These are phyloP conservation scores for Pichia membranifaciens DNA, from an alignment of 805 yeast species.

Conservation along the genomic window DNA sequence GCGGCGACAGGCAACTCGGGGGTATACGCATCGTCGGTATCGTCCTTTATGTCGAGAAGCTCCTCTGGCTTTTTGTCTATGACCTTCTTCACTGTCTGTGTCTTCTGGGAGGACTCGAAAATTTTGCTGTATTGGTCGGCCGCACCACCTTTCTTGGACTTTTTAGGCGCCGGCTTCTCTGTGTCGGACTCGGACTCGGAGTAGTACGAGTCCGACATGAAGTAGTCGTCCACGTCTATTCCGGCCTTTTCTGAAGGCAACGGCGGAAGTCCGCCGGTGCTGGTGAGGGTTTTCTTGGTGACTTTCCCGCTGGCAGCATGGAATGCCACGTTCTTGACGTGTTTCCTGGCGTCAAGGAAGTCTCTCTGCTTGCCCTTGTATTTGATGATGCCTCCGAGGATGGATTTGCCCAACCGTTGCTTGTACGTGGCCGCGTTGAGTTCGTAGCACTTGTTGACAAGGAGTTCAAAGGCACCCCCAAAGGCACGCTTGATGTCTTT, in stretches of 20 bases:
- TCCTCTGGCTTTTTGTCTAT: slow-evolving; percentile 17
- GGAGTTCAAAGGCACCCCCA: slow-evolving; percentile 77
- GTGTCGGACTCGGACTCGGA: slow-evolving; percentile 22
- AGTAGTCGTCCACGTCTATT: slow-evolving; percentile 36
- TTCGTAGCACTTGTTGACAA: slow-evolving; percentile 70
- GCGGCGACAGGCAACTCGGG: slow-evolving; percentile 34
- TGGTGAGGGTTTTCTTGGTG: neutral
- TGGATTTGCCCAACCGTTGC: slow-evolving; percentile 62
- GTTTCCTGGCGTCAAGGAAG: slow-evolving; percentile 65
- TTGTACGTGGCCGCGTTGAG: slow-evolving; percentile 61
- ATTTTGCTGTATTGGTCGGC: slow-evolving; percentile 12
- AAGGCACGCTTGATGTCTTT: slow-evolving; percentile 78
- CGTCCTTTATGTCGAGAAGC: slow-evolving; percentile 23
- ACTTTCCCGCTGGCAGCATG: slow-evolving; percentile 24
- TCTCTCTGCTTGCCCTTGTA: slow-evolving; percentile 71
- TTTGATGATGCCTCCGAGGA: slow-evolving; percentile 73
- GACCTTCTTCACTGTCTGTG: slow-evolving; percentile 6
- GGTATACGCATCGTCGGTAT: slow-evolving; percentile 8
- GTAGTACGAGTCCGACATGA: slow-evolving; percentile 34
- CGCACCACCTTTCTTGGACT: neutral
- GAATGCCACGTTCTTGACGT: slow-evolving; percentile 57
- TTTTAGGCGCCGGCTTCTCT: slow-evolving; percentile 9
- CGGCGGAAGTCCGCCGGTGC: slow-evolving; percentile 23
- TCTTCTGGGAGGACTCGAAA: slow-evolving; percentile 18
- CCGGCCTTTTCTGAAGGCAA: slow-evolving; percentile 35